Conservation (phyloP, 805 yeast genomes). For the Limtongia smithiae region DNA sequence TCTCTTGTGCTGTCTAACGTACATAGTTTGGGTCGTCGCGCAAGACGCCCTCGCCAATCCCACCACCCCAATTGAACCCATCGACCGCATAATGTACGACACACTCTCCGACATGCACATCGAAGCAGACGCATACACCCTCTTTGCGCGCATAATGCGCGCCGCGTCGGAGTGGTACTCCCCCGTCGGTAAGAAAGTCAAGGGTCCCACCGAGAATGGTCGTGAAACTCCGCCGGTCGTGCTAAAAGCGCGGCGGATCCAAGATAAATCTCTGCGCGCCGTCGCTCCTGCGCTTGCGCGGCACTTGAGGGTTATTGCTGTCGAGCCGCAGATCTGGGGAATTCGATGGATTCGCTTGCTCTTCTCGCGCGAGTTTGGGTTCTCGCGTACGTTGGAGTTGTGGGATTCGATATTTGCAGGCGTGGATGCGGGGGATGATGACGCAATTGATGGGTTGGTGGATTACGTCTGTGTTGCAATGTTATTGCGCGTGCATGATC, state of each 20-base stretch:
- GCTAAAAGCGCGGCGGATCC: constrained; percentile 35
- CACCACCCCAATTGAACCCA: not conserved
- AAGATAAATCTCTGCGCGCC: constrained; percentile 32
- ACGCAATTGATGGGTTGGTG: constrained; percentile 33
- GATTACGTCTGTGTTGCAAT: constrained; percentile 38
- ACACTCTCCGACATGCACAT: constrained; percentile 24
- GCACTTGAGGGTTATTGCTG: constrained; percentile 28
- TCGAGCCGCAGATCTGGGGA: constrained; percentile 42
- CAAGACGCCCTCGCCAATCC: constrained; percentile 5
- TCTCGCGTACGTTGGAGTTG: constrained; percentile 31
- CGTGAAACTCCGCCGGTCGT: constrained; percentile 34
- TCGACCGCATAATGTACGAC: constrained; percentile 8
- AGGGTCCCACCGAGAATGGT: constrained; percentile 17
- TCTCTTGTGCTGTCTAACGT: not conserved
- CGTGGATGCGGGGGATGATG: too few relatives aligned
- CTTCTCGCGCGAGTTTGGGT: constrained; percentile 39
- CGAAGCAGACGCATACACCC: constrained; percentile 36
- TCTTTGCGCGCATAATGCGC: constrained; percentile 36
- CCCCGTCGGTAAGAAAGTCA: constrained; percentile 21
- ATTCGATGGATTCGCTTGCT: constrained; percentile 39
- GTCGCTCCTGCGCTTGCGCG: constrained; percentile 35
- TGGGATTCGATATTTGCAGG: constrained; percentile 41
- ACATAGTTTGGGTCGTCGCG: constrained; percentile 13
- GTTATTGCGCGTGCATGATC: constrained; percentile 34
- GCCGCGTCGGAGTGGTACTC: constrained; percentile 36